Conservation (phyloP, 176 grass and related monocot species). For the Cymbopogon citratus region DNA sequence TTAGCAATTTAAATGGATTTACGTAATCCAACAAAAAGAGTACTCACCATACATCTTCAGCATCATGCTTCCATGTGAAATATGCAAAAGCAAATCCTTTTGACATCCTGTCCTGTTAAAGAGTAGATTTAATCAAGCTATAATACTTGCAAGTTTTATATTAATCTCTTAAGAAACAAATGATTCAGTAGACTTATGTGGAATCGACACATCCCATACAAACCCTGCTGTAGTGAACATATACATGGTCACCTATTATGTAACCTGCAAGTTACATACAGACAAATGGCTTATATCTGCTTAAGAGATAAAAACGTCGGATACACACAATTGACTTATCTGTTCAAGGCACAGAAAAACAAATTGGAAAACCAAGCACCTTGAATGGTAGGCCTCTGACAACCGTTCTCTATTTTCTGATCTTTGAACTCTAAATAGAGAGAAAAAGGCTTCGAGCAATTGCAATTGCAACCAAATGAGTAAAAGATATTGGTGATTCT, state of each 20-base stretch:
- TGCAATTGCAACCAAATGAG: conserved; percentile 7
- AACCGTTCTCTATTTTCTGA: conserved; percentile 51
- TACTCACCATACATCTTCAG: no score
- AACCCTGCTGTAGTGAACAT: conserved; percentile 53
- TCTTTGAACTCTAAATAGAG: conserved; percentile 61
- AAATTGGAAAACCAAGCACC: conserved; percentile 57
- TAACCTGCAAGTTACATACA: conserved; percentile 46
- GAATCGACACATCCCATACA: conserved; percentile 92
- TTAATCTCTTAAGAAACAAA: conserved; percentile 17
- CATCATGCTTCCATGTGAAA: no score
- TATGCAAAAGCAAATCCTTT: no score
- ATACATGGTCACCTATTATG: conserved; percentile 55
- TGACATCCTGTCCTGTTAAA: no score
- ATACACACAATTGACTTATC: no score
- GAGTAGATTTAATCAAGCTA: background rate
- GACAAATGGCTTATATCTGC: conserved; percentile 17
- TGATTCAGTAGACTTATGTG: conserved; percentile 43
- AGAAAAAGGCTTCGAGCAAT: conserved; percentile 20
- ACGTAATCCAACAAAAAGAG: no score
- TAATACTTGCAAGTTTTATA: conserved; percentile 4
- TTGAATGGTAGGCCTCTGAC: conserved; percentile 94
- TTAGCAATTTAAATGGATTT: no score
- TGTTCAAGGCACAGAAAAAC: no score
- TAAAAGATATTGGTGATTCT: background rate
- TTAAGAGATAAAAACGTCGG: background rate